These are phyloP conservation scores for Fraxinus velutina DNA, from an alignment of 305 asterid species.

Conservation along the genomic window DNA sequence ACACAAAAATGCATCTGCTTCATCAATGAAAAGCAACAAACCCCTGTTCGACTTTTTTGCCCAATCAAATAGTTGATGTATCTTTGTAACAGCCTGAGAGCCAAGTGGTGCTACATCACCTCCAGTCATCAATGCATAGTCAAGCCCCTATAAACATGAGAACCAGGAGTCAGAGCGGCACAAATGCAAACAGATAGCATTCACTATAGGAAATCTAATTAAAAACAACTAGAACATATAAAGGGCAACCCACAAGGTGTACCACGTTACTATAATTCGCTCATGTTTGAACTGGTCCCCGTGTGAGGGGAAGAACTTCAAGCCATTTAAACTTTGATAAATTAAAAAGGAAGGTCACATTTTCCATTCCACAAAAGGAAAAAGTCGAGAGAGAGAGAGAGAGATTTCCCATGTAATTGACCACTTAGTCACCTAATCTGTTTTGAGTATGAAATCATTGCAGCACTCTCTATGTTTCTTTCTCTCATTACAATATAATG, in stretches of 20 bases:
- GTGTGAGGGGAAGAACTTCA: background rate
- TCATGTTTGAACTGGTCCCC: background rate
- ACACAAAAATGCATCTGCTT: conserved; percentile 98
- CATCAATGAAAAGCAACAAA: conserved; percentile 86
- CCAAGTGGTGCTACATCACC: conserved; percentile 98
- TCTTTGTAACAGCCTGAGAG: conserved; percentile 94
- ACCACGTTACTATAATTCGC: background rate
- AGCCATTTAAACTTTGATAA: background rate
- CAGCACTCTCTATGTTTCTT: background rate
- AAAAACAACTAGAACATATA: background rate
- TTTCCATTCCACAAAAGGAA: background rate
- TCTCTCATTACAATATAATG: background rate
- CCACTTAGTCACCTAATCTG: background rate
- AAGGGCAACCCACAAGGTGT: background rate
- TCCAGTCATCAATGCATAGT: conserved; percentile 96
- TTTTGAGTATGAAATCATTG: background rate
- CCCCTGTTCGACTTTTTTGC: conserved; percentile 89
- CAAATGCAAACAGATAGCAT: conserved; percentile 4
- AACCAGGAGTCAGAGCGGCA: conserved; percentile 9
- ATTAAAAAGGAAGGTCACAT: background rate
- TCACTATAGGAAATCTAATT: background rate
- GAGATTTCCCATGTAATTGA: background rate
- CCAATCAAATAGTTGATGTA: conserved; percentile 95
- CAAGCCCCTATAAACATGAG: conserved; percentile 71
- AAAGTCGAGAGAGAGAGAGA: background rate